A percentile compares a stretch with the other conserved stretches of the same genome.
These are phyloP conservation scores for Apiotrichum akiyoshidainum DNA, from an alignment of 1,284 basidiomycete genomes.

Conservation along the genomic window DNA sequence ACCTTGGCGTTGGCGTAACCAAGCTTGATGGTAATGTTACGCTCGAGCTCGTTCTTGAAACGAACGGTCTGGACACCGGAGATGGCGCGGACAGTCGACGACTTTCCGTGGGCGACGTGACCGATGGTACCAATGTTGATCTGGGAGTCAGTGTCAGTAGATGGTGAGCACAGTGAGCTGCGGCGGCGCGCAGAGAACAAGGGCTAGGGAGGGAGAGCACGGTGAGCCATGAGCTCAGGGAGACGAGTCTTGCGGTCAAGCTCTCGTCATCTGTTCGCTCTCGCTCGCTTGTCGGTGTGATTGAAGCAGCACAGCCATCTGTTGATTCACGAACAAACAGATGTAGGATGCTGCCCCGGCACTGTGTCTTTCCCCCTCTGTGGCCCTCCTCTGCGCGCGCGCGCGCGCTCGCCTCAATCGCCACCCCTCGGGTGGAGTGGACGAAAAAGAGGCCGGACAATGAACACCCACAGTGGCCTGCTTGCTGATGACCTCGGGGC, in stretches of 20 bases:
- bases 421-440: background rate
- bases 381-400: background rate
- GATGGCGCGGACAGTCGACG: conserved; percentile 97
- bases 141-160: conserved; percentile 18
- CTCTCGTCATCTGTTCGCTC: no score
- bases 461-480: conserved; percentile 64
- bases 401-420: background rate
- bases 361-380: no score
- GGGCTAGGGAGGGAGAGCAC: background rate
- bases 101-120: conserved; percentile 98
- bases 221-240: no score
- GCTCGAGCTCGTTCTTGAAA: conserved; percentile 97
- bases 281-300: no score
- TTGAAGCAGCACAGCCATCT: no score
- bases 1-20: conserved; percentile 98
- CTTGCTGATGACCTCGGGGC: conserved; percentile 94
- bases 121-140: conserved; percentile 74
- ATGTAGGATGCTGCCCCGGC: no score
- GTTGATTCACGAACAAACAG: no score
- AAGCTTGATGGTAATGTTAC: conserved; percentile 99
- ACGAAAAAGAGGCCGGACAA: background rate
- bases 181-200: background rate
- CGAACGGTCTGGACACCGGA: conserved; percentile 98
- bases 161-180: no score
- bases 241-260: no score